Conservation (phyloP, 495 filamentous ascomycete genomes). For the Daldinia decipiens region DNA sequence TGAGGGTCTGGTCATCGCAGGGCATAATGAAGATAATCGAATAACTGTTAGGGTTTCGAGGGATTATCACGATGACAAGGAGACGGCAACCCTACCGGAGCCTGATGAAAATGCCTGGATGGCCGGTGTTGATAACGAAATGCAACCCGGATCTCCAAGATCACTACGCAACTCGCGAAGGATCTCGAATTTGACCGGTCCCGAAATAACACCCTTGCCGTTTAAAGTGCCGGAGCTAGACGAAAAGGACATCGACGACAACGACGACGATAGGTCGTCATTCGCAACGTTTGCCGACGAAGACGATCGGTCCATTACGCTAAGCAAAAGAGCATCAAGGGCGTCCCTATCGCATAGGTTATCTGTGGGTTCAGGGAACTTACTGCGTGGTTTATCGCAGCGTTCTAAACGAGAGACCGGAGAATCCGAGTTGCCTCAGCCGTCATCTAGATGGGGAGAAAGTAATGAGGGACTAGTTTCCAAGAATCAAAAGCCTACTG, state of each 20-base stretch:
- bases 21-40: slow-evolving; percentile 45
- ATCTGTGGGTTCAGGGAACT: slow-evolving; percentile 57
- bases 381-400: slow-evolving; percentile 60
- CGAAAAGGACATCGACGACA: slow-evolving; percentile 50
- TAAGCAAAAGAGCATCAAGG: slow-evolving; percentile 42
- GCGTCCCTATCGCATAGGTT: slow-evolving; percentile 54
- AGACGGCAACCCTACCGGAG: slow-evolving; percentile 34
- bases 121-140: slow-evolving; percentile 46
- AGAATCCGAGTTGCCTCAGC: slow-evolving; percentile 41
- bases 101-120: slow-evolving; percentile 52
- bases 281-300: slow-evolving; percentile 70
- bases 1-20: slow-evolving; percentile 47
- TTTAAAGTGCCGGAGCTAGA: slow-evolving; percentile 63
- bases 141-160: slow-evolving; percentile 33
- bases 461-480: slow-evolving; percentile 59
- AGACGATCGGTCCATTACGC: slow-evolving; percentile 44
- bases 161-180: slow-evolving; percentile 25
- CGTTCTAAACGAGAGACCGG: slow-evolving; percentile 46
- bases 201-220: slow-evolving; percentile 67
- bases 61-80: slow-evolving; percentile 47
- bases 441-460: slow-evolving; percentile 45
- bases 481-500: slow-evolving; percentile 45
- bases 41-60: slow-evolving; percentile 54
- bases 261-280: slow-evolving; percentile 66
- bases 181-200: slow-evolving; percentile 35